Base-by-base conservation (phyloP, 495 filamentous ascomycete genomes). In the Aspergillus egyptiacus region DNA sequence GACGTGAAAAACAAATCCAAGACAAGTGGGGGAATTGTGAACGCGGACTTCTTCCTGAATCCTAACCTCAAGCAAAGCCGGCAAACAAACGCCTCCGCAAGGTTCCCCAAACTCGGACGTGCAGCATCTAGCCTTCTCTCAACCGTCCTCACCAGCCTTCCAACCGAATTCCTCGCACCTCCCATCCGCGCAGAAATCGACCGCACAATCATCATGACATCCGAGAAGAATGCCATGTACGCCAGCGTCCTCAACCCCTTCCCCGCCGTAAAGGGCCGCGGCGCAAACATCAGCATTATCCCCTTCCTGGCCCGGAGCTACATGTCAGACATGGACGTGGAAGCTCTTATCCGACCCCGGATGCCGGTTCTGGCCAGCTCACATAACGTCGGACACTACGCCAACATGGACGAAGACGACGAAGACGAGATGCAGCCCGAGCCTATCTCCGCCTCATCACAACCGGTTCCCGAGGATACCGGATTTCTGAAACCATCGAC, bases 241-340 rank as follows among this genome's bases (percentile, higher is more conserved):
- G 84, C 89, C 23, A 89, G 87, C 62, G 80, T 89, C 10, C 66
- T 95, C 42, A 85, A 91, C 64, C 86, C 88, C 1, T 76, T 82
- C 46, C 69, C 76, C 11, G 76, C 76, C 28, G 68, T 71, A 35
- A 76, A 76, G 35, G 79, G 80, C 2, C 75, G 75, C 22, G 72
- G 66, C 23, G 73, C 72, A 31, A 76, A 76, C 47, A 70, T 80
- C 11, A 89, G 85, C 56, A 83, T 95, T 38, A 65, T 96, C 22
- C 89, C 89, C 6, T 84, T 91, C 53, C 67, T 95, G 20, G 77
- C 77, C 19, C 70, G 79, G 45, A 69, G 69, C 34, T 84, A 80
- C 57, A 69, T 81, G 1, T 66, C 71, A 24, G 74, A 81, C 35
- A 65, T 79, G 47, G 77, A 75, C 14, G 84, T 91, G 0, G 89